Base-by-base conservation (phyloP, 2,329 filamentous ascomycete genomes). In the Botrytis sinoallii region DNA sequence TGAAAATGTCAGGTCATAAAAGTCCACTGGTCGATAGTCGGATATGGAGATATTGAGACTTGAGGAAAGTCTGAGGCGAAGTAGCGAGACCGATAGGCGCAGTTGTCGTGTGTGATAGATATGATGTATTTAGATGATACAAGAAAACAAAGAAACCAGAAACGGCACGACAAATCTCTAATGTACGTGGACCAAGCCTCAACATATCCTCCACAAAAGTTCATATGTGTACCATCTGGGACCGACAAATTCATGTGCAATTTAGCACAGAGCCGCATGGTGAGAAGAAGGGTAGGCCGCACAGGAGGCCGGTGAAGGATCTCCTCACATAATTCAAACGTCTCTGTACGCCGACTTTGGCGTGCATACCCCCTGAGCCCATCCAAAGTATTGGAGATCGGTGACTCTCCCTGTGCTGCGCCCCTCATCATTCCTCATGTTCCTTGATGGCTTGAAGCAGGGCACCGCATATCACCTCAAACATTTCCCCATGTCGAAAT, bases 271-370 rank as follows among this genome's bases (percentile, higher is more conserved):
- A 72, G 71, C 71, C 71, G 52, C 71, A 72, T 66, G 20, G 14
- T 40, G 4, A 18, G 12, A 35, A 38, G 25, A 25, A 6, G 35
- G 65, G 16, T 35, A 25, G 46, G 61, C n/a, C 65, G 35, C 35
- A 68, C 38, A 44, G 38, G n/a, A 16, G 40, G 40, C 71, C 64
- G 63, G 71, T 69, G 71, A 69, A 69, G 64, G 40, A 72, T 72
- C 38, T 55, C 35, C 25, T 55, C 55, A 38, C n/a, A 66, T 18
- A 52, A 44, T 42, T 10, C 44, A 3, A 40, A 18, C 14, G 29
- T 42, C 32, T 32, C 25, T 55, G 38, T 7, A 68, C 9, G 63
- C 48, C 52, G 67, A 29, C 52, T 48, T 9, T 72, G 48, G 32
- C 57, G 63, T 57, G 60, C 46, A 69, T 72, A 52, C 64, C 52